Conservation (phyloP, 2,329 filamentous ascomycete species). For the Cercospora zeae-maydis region DNA sequence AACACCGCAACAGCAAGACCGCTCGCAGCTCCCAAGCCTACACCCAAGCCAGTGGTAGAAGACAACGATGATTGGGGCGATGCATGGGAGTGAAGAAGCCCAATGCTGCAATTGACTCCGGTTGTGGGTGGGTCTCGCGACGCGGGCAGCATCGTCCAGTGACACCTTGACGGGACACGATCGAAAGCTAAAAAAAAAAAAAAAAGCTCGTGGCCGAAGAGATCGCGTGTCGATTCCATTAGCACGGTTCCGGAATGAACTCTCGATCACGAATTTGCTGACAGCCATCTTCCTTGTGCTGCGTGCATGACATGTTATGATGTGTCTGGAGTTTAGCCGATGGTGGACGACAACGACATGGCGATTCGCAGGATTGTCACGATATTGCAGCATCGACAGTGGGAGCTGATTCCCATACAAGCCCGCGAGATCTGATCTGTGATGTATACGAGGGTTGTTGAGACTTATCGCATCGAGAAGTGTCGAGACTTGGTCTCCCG, state of each 20-base stretch:
- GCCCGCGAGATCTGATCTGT: no score
- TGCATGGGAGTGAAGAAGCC: slow-evolving; percentile 33
- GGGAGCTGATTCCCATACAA: no score
- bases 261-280: background rate
- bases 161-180: no score
- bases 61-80: slow-evolving; percentile 44
- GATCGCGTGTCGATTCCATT: background rate
- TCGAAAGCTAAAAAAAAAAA: background rate
- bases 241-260: background rate
- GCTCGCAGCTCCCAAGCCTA: slow-evolving; percentile 23
- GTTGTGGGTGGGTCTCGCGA: background rate
- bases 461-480: no score
- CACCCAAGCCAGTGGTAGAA: slow-evolving; percentile 29
- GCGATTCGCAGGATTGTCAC: background rate
- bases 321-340: background rate
- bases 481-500: no score
- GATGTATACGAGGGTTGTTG: no score
- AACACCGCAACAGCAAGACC: slow-evolving; percentile 9
- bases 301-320: background rate
- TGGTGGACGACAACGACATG: background rate
- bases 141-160: background rate
- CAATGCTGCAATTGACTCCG: background rate
- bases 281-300: background rate
- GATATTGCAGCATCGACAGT: no score
- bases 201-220: background rate